phyloP scores from a whole-genome alignment of 2,329 filamentous ascomycete species.

The Lasiodiplodia sp. region DNA sequence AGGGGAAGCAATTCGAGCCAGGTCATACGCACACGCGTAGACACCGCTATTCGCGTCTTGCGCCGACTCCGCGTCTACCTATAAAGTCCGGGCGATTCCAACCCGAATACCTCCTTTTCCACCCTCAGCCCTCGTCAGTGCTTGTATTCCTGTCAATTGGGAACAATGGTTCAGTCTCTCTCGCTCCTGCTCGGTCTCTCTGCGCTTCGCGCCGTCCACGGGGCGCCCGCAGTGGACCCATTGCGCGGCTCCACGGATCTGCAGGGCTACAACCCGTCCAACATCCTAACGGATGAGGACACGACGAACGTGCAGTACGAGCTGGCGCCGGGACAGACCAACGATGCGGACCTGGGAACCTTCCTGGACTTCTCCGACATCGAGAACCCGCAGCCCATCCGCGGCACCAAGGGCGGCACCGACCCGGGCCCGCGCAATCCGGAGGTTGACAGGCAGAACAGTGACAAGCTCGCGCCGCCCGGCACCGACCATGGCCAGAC shows the following conservation, averaged over 20 bases:
- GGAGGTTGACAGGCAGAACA: constrained; percentile 62
- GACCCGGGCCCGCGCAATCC: constrained; percentile 63
- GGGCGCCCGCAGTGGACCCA: constrained; percentile 26
- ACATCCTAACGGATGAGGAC: constrained; percentile 29
- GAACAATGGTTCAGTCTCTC: constrained; percentile 12
- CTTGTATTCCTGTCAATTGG: not conserved
- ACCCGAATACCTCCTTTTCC: not conserved
- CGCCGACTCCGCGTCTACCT: not conserved
- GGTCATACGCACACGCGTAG: constrained; percentile 12
- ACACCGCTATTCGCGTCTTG: not conserved
- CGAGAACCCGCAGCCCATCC: constrained; percentile 63
- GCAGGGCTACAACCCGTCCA: constrained; percentile 32
- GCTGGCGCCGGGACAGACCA: constrained; percentile 60
- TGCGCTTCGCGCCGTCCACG: not conserved
- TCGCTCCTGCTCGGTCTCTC: constrained; percentile 15
- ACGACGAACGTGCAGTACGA: constrained; percentile 50
- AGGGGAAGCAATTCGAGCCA: constrained; percentile 19
- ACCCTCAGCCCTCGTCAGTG: not conserved
- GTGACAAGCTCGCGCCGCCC: constrained; percentile 63
- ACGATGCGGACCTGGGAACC: constrained; percentile 58
- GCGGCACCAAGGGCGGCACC: constrained; percentile 58
- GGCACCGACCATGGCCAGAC: constrained; percentile 60
- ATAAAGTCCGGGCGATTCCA: constrained; percentile 12
- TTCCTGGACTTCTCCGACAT: constrained; percentile 63
- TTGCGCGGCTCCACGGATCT: constrained; percentile 30